These are phyloP conservation scores for Kodamaea hsintzibuensis DNA, from an alignment of 805 yeast genomes.

Conservation along the genomic window DNA sequence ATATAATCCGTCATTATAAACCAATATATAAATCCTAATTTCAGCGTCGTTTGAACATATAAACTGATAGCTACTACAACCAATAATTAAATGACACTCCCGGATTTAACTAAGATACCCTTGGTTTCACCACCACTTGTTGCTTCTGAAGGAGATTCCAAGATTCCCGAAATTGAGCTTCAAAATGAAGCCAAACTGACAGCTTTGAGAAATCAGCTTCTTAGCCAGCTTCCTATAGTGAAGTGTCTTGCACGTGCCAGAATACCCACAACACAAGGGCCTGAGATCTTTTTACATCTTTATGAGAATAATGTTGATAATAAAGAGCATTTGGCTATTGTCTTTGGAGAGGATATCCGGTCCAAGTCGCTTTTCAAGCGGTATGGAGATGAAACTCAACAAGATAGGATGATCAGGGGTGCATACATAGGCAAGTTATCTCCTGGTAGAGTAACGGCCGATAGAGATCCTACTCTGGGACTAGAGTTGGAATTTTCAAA, in stretches of 20 bases:
- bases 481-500: slow-evolving; percentile 31
- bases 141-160: slow-evolving; percentile 2
- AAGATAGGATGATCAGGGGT: slow-evolving; percentile 97
- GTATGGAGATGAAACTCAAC: slow-evolving; percentile 74
- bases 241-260: slow-evolving; percentile 92
- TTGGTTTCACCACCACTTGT: slow-evolving; percentile 16
- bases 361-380: slow-evolving; percentile 67
- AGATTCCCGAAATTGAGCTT: neutral
- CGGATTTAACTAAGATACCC: slow-evolving; percentile 13
- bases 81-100: neutral
- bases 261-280: slow-evolving; percentile 93
- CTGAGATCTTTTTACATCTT: slow-evolving; percentile 88
- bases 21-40: neutral
- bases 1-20: neutral
- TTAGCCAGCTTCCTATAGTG: slow-evolving; percentile 67
- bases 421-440: slow-evolving; percentile 88
- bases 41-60: neutral
- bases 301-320: slow-evolving; percentile 83
- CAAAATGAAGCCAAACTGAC: slow-evolving; percentile 13
- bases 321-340: slow-evolving; percentile 96
- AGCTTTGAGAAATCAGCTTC: slow-evolving; percentile 34
- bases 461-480: slow-evolving; percentile 44
- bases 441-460: slow-evolving; percentile 82
- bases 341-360: slow-evolving; percentile 89
- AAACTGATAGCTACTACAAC: neutral